Conservation (phyloP, 108 stramenopile species). For the Mediolabrus comicus region DNA sequence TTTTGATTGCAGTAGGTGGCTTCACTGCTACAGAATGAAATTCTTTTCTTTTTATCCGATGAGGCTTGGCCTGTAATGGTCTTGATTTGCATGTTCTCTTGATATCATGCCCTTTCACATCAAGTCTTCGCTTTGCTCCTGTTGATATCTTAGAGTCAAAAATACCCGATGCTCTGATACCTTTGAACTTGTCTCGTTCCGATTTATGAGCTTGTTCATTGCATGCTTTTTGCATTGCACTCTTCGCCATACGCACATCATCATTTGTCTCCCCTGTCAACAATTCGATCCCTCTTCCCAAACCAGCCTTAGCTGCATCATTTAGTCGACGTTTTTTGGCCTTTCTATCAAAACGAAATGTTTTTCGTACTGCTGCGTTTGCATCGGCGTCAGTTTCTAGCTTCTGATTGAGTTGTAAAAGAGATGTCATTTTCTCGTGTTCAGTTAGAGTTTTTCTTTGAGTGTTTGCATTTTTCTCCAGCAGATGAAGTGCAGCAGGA, state of each 20-base stretch:
- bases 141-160: slow-evolving; percentile 1
- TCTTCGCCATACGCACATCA: slow-evolving; percentile 32
- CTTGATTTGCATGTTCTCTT: background rate
- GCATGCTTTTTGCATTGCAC: background rate
- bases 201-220: background rate
- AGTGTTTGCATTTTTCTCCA: slow-evolving; percentile 49
- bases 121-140: background rate
- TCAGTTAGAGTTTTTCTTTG: slow-evolving; percentile 56
- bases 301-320: slow-evolving; percentile 51
- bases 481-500: slow-evolving; percentile 25
- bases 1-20: background rate
- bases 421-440: slow-evolving; percentile 49
- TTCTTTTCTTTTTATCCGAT: background rate
- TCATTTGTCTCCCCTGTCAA: slow-evolving; percentile 21
- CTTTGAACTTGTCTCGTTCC: slow-evolving; percentile 18
- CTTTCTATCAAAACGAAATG: slow-evolving; percentile 63
- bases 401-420: slow-evolving; percentile 48
- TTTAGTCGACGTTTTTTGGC: slow-evolving; percentile 49
- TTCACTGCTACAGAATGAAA: background rate
- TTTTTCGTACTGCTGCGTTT: slow-evolving; percentile 65
- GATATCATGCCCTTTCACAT: background rate
- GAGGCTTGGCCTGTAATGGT: background rate
- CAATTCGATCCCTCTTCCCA: slow-evolving; percentile 60
- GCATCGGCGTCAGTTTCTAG: slow-evolving; percentile 56
- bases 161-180: slow-evolving; percentile 14